A percentile compares a stretch with the other conserved stretches of the same genome.
Evolutionary conservation across 2,329 filamentous ascomycete genomes (phyloP).

Genomic region (Alternaria metachromatica): DNA sequence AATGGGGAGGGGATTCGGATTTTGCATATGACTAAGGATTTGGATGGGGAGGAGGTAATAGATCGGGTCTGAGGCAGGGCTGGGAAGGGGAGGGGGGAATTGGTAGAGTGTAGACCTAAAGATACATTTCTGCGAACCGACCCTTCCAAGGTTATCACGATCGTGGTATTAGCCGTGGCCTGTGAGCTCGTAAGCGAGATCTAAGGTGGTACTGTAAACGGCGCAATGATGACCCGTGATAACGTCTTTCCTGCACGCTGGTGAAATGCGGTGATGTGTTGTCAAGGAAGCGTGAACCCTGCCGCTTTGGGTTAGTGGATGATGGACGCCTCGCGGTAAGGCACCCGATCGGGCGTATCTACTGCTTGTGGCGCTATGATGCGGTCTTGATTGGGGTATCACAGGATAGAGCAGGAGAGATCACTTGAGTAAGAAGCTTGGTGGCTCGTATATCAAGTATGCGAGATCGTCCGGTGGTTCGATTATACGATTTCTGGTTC

Average conservation of each 20-base stretch:
- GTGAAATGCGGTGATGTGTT: slow-evolving; percentile 15
- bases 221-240: background rate
- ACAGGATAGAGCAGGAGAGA: background rate
- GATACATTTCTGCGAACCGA: background rate
- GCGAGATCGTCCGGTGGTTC: background rate
- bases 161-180: background rate
- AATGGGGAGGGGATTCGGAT: slow-evolving; percentile 43
- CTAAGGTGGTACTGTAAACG: background rate
- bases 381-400: slow-evolving; percentile 1
- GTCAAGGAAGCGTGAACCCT: slow-evolving; percentile 1
- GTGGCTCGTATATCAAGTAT: background rate
- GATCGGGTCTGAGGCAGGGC: background rate
- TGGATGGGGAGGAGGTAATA: slow-evolving; percentile 3
- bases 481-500: background rate
- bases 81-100: background rate
- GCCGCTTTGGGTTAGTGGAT: slow-evolving; percentile 11
- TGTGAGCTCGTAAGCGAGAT: background rate
- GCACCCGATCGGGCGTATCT: slow-evolving; percentile 17
- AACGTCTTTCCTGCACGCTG: background rate
- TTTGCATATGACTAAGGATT: slow-evolving; percentile 45
- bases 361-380: slow-evolving; percentile 4
- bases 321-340: slow-evolving; percentile 19
- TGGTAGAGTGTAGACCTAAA: background rate
- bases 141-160: background rate
- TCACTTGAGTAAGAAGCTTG: background rate